Evolutionary conservation across 176 grass and related monocot species (phyloP), one percentile per base, ranked within the genome.

Genomic region (Musa troglodytarum): DNA sequence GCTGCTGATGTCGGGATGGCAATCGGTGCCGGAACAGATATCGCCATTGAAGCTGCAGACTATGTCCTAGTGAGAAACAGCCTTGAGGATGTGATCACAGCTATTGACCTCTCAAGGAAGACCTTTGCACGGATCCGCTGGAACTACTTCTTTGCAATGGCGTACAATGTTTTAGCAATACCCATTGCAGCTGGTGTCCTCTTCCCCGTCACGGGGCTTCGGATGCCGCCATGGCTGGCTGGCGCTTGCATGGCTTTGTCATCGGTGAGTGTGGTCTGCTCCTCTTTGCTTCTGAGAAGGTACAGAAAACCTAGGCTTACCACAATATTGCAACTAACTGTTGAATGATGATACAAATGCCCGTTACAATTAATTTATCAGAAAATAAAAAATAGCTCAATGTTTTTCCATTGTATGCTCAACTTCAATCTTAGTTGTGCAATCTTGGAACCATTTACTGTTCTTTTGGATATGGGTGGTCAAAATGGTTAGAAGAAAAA

Each of bases 161-260:
- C 76, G 0, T 90, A 94, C 78, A 94, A 94, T 14, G 52, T 90
- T 2, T 34, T 94, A 2, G 87, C 87, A 10, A 94, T 94, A 15
- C 91, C 91, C 1, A 59, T 94, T 11, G 91, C 91, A 1, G 88
- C 88, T 0, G 91, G 91, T 0, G 77, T 82, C 1, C 85, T 94
- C 11, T 94, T 90, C 80, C 91, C 91, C 0, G 70, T 94, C 64
- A 86, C 78, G 0, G 85, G 91, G 4, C 16, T 94, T 71, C 71
- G 80, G 57, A 90, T 94, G 91, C 91, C 91, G 0, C 91, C 85
- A 1, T 94, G 90, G 95, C 72, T 99, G n/a, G 95, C 95, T 0
- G 95, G 95, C 21, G 90, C 88, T 1, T 99, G 95, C 82, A 99
- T 99, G 95, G 90, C 95, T 1, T 91, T 99, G 63, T 99, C 95